phyloP scores from a whole-genome alignment of 164 flowering plant genomes.

The Aristolochia fimbriata region DNA sequence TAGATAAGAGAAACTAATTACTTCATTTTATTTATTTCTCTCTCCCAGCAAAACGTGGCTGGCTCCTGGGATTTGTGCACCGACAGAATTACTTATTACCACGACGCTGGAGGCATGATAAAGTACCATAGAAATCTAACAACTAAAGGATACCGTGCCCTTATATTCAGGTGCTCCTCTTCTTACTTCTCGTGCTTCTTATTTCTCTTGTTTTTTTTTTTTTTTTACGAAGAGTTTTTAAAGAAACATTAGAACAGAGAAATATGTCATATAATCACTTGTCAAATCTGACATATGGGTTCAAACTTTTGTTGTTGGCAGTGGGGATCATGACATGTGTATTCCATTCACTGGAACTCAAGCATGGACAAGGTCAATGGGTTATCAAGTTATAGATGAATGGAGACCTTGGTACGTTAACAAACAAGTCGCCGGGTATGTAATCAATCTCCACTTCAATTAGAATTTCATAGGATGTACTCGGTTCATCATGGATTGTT shows the following conservation, averaged over 20 bases:
- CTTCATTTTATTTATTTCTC: slow-evolving; percentile 2
- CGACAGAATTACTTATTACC: slow-evolving; percentile 29
- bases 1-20: neutral
- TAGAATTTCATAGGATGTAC: neutral
- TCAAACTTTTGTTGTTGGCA: slow-evolving; percentile 18
- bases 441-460: neutral
- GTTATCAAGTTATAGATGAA: slow-evolving; percentile 46
- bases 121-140: slow-evolving; percentile 79
- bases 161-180: slow-evolving; percentile 59
- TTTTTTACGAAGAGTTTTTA: no score
- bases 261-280: no score
- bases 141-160: slow-evolving; percentile 57
- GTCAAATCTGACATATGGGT: neutral
- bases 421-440: slow-evolving; percentile 62
- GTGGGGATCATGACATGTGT: slow-evolving; percentile 99
- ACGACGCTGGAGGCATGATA: slow-evolving; percentile 95
- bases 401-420: no score
- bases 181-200: no score
- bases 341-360: slow-evolving; percentile 84
- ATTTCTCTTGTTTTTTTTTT: no score
- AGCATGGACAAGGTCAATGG: slow-evolving; percentile 90
- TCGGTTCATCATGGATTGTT: no score
- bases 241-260: no score
- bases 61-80: slow-evolving; percentile 82
- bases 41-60: slow-evolving; percentile 19